Percentiles rank a stretch among this genome's conserved stretches.
Conservation (phyloP, 495 filamentous ascomycete genomes). For the Penicillium lividum region DNA sequence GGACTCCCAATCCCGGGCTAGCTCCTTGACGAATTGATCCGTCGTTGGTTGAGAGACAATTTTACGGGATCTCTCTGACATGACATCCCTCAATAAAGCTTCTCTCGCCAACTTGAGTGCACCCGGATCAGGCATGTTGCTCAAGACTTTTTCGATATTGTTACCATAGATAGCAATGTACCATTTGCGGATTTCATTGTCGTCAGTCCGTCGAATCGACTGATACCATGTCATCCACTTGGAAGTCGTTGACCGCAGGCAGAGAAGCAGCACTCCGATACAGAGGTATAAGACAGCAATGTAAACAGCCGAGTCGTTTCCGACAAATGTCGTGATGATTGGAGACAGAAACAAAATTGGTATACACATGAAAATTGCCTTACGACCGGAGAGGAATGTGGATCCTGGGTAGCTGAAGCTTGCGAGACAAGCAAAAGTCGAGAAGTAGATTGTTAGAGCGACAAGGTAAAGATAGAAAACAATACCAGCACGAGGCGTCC, state of each 20-base stretch:
- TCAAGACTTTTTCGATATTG: conserved; percentile 39
- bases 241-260: conserved; percentile 46
- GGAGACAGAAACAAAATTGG: conserved; percentile 52
- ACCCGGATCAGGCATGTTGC: conserved; percentile 43
- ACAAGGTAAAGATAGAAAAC: conserved; percentile 53
- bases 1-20: conserved; percentile 54
- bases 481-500: conserved; percentile 43
- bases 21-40: conserved; percentile 48
- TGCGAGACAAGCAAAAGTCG: conserved; percentile 51
- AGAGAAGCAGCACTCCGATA: conserved; percentile 43
- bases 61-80: conserved; percentile 43
- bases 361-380: conserved; percentile 43
- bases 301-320: conserved; percentile 50
- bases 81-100: conserved; percentile 45
- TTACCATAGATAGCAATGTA: conserved; percentile 39
- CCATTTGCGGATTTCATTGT: conserved; percentile 52
- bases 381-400: conserved; percentile 52
- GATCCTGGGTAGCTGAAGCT: conserved; percentile 59
- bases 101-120: conserved; percentile 49
- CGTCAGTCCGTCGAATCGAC: conserved; percentile 45
- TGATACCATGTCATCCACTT: conserved; percentile 56
- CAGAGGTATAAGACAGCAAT: conserved; percentile 49
- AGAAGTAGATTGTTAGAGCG: conserved; percentile 52
- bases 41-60: conserved; percentile 43
- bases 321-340: conserved; percentile 46